Conservation (phyloP, 441 rosid genomes). For the Corymbia calophylla region DNA sequence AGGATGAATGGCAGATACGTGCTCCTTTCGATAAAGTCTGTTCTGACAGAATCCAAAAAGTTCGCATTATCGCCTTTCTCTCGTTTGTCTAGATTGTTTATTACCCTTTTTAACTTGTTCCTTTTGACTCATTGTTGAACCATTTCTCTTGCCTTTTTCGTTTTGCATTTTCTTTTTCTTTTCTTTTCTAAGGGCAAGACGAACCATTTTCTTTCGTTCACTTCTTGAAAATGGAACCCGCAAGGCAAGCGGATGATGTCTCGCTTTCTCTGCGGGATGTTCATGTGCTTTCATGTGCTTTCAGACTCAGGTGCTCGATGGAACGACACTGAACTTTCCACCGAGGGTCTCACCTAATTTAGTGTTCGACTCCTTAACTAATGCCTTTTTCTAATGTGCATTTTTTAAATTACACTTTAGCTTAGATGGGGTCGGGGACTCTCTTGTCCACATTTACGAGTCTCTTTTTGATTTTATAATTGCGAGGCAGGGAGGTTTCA, state of each 20-base stretch:
- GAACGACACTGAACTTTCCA: background rate
- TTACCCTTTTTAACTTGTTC: background rate
- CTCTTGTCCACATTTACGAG: background rate
- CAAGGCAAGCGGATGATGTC: background rate
- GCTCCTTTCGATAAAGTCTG: background rate
- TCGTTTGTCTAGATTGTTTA: background rate
- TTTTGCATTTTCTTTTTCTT: background rate
- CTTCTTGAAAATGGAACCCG: background rate
- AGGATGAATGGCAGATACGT: background rate
- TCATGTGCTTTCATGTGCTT: background rate
- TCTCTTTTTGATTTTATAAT: background rate
- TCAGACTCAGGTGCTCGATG: background rate
- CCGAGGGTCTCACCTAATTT: background rate
- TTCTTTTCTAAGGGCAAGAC: background rate
- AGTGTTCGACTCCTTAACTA: background rate
- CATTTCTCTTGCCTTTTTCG: background rate
- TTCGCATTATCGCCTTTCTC: background rate
- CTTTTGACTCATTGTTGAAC: background rate
- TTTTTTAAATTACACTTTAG: background rate
- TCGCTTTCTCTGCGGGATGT: background rate
- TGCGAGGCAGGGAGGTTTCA: background rate
- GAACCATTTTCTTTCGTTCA: background rate
- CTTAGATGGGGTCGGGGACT: background rate
- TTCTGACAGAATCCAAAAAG: background rate
- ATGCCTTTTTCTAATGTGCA: background rate